phyloP scores from a whole-genome alignment of 2,329 filamentous ascomycete species.

The Xylaria sp. region DNA sequence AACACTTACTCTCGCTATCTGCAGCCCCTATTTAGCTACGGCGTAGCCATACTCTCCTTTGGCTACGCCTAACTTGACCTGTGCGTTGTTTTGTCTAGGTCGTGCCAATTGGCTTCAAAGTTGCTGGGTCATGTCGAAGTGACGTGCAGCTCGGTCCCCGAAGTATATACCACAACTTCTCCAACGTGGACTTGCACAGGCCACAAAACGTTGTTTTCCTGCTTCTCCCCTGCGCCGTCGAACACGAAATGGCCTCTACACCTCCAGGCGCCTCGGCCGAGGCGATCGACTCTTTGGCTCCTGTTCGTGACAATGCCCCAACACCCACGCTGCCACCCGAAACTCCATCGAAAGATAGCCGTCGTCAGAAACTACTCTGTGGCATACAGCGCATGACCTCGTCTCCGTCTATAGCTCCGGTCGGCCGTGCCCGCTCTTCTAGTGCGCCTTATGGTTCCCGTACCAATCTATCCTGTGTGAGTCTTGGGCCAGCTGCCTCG shows the following conservation, averaged over 20 bases:
- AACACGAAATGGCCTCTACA: conserved; percentile 18
- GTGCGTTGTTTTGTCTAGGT: neutral
- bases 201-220: neutral
- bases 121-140: conserved; percentile 3
- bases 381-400: conserved; percentile 83
- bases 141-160: neutral
- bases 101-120: neutral
- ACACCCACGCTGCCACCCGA: conserved; percentile 33
- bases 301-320: conserved; percentile 31
- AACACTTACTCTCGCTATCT: conserved; percentile 8
- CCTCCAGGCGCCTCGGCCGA: conserved; percentile 14
- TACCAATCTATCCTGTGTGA: conserved; percentile 61
- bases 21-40: neutral
- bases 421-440: conserved; percentile 68
- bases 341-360: conserved; percentile 63
- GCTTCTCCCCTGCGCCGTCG: neutral
- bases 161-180: conserved; percentile 1
- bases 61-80: neutral
- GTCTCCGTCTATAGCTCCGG: conserved; percentile 71
- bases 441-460: conserved; percentile 69
- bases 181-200: neutral
- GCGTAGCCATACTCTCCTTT: conserved; percentile 21
- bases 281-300: conserved; percentile 25
- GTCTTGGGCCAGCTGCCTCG: conserved; percentile 50
- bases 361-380: conserved; percentile 72